Percentiles rank a stretch among this genome's conserved stretches.
Evolutionary conservation across 2,329 filamentous ascomycete genomes (phyloP).

Genomic region (Pseudomassariella vexata): DNA sequence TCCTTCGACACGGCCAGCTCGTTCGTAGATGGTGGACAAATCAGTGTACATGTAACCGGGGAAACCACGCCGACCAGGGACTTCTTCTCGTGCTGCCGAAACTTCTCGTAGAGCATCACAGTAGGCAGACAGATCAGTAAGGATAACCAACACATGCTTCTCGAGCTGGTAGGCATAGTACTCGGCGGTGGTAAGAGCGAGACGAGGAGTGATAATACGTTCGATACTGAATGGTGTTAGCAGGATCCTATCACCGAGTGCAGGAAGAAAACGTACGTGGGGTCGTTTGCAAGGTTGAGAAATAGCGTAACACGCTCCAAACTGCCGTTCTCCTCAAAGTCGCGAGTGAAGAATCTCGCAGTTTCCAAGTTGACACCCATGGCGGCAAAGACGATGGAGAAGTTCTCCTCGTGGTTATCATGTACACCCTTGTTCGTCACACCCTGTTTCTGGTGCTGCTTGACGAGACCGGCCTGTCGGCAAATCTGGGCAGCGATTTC

Average conservation of each 20-base stretch:
- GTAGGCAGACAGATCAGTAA: conserved; percentile 96
- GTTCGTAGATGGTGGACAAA: conserved; percentile 99
- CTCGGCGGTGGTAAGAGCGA: conserved; percentile 95
- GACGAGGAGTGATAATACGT: conserved; percentile 98
- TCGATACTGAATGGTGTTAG: conserved; percentile 64
- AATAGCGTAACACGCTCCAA: conserved; percentile 96
- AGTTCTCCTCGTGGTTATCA: conserved; percentile 97
- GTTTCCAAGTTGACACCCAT: conserved; percentile 99
- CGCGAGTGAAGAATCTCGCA: conserved; percentile 93
- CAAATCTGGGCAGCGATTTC: conserved; percentile 99
- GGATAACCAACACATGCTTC: conserved; percentile 98
- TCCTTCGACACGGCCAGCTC: conserved; percentile 93
- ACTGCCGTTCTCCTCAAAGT: conserved; percentile 98
- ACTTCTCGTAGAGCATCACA: conserved; percentile 99
- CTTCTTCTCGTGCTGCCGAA: conserved; percentile 95
- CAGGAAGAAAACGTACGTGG: conserved; percentile 63
- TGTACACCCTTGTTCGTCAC: conserved; percentile 88
- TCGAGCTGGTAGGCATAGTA: conserved; percentile 99
- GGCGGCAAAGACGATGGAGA: conserved; percentile 98
- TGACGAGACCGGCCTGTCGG: conserved; percentile 89
- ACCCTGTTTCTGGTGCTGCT: conserved; percentile 52
- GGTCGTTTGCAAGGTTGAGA: conserved; percentile 98
- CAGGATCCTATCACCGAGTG: not conserved
- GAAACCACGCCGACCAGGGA: conserved; percentile 97
- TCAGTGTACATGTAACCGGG: conserved; percentile 99